Evolutionary conservation across 2,329 filamentous ascomycete species (phyloP), one percentile per base, ranked within the genome.

Genomic region (Alternaria arbusti): DNA sequence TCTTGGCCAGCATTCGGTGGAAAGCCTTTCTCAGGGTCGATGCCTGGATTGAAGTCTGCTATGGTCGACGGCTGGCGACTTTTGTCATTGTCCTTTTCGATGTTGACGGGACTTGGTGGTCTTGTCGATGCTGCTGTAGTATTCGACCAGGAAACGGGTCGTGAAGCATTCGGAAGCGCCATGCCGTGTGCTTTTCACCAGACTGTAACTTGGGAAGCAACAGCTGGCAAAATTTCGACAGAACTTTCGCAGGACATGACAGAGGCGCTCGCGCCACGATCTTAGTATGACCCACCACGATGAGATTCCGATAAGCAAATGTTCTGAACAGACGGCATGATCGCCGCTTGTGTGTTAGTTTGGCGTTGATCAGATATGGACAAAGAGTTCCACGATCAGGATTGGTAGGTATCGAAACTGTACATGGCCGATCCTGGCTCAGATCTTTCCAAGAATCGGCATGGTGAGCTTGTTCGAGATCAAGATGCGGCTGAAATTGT

Each of bases 61-160:
- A 17, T 52, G 2, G 17, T 26, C 6, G 25, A 55, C 30, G 43
- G 47, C 28, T 30, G 55, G 15, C 55, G 54, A 47, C 17, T 49
- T 12, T 11, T 45, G 10, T 43, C 22, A 13, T 45, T 2, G 11
- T 9, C 15, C 11, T 61, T 68, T 17, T 64, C 62, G 6, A 47
- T 28, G 12, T 52, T 49, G 13, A 17, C 60, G 15, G 46, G 50
- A 26, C 63, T 65, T 12, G 50, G 28, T n/a, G 63, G 57, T 51
- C 63, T 56, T 32, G 61, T 64, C 3, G 63, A 61, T 36, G 61
- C 57, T 20, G 56, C 49, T 15, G 52, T 67, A 6, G 52, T 65
- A 22, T 58, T 50, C 15, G 55, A 63, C 60, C 55, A 63, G 2
- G 56, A 59, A 17, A 32, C 43, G 5, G 32, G 25, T 23, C 32